Evolutionary conservation across 1,284 basidiomycete species (phyloP).

Genomic region (Gymnopus androsaceus): DNA sequence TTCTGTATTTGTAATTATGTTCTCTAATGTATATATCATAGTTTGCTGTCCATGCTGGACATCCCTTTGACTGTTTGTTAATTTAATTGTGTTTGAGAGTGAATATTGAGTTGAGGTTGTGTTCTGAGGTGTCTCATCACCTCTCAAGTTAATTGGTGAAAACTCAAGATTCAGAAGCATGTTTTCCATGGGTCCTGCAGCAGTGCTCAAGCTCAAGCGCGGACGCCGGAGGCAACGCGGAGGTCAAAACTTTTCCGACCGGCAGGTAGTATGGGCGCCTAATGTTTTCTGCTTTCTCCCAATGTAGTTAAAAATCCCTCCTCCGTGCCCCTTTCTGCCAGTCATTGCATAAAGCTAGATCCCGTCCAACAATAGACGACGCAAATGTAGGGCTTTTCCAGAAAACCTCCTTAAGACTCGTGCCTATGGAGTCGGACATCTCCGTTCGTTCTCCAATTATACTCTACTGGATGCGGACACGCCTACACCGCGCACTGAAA

Average conservation of each 20-base stretch:
- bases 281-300: no score
- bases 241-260: not conserved
- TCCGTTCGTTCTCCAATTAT: no score
- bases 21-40: no score
- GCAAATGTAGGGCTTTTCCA: slow-evolving; percentile 32
- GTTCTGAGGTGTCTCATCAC: slow-evolving; percentile 76
- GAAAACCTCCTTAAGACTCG: no score
- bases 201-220: slow-evolving; percentile 83
- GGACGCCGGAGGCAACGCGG: slow-evolving; percentile 75
- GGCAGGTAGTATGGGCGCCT: not conserved
- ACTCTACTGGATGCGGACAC: no score
- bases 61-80: no score
- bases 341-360: slow-evolving; percentile 46
- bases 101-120: slow-evolving; percentile 87
- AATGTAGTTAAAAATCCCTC: slow-evolving; percentile 31
- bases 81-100: slow-evolving; percentile 80
- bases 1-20: no score
- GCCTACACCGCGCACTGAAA: no score
- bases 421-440: no score
- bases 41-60: no score
- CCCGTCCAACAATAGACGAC: slow-evolving; percentile 51
- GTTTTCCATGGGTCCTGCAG: slow-evolving; percentile 46
- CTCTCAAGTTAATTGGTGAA: slow-evolving; percentile 75
- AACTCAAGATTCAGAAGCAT: slow-evolving; percentile 73
- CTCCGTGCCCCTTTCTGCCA: slow-evolving; percentile 40